Percentiles rank a stretch among this genome's conserved stretches.
Conservation (phyloP, 768 basidiomycete genomes). For the Trametes cinnabarina region DNA sequence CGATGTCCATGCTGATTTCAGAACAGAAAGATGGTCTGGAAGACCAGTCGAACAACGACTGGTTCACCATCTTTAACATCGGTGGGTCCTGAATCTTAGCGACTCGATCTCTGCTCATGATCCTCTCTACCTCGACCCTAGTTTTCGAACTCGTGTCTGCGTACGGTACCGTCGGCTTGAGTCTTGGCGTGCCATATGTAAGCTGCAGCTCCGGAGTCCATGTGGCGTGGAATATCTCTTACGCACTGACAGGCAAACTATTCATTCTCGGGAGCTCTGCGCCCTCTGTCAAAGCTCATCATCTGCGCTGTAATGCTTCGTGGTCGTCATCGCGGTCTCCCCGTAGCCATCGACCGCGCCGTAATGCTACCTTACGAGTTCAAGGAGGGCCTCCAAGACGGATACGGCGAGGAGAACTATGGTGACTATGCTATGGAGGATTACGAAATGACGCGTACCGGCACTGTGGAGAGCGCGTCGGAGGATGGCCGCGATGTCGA, state of each 20-base stretch:
- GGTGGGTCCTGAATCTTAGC: constrained; percentile 40
- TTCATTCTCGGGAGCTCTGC: constrained; percentile 77
- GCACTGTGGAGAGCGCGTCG: neutral
- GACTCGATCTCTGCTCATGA: neutral
- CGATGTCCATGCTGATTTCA: neutral
- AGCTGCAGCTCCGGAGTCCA: constrained; percentile 25
- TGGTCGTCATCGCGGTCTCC: constrained; percentile 85
- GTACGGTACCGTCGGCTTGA: constrained; percentile 87
- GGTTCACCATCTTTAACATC: constrained; percentile 86
- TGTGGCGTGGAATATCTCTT: constrained; percentile 8
- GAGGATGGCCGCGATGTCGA: too few species aligned
- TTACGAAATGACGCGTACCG: neutral
- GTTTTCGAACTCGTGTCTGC: constrained; percentile 88
- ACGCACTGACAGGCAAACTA: constrained; percentile 59
- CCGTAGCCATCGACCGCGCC: constrained; percentile 85
- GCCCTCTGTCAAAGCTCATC: constrained; percentile 83
- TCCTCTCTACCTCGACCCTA: constrained; percentile 25
- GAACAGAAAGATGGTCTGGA: constrained; percentile 57
- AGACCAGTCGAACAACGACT: constrained; percentile 49
- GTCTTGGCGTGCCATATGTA: constrained; percentile 82
- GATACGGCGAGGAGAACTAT: constrained; percentile 2
- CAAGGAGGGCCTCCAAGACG: constrained; percentile 15
- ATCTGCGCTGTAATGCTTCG: constrained; percentile 89
- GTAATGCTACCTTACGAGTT: constrained; percentile 63
- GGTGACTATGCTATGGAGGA: constrained; percentile 7